Base-by-base conservation (phyloP, 768 basidiomycete species). In the Pulveroboletus sp. region DNA sequence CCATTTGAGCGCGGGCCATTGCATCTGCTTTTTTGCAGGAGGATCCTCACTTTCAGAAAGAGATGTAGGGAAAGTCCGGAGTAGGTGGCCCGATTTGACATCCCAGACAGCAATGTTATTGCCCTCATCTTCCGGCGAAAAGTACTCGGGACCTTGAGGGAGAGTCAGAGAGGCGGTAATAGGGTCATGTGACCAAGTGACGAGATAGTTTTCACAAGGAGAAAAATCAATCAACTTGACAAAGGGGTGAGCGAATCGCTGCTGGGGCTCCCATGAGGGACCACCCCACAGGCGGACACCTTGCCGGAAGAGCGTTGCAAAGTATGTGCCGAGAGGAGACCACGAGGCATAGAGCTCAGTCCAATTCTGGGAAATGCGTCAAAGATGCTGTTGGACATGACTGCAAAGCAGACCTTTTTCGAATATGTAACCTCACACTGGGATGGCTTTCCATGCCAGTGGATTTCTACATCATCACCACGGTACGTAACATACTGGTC, bases 81-180 rank as follows among this genome's bases (percentile, higher is more conserved):
- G 79, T 18, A 98, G 82, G 57, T 86, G 78, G 26, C 92, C 92
- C 15, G 93, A 86, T 70, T 93, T 94, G 74, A 95, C 83, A 61
- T 98, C 93, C 96, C 96, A 99, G n/a, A 99, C 83, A 50, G 94
- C 96, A 54, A 98, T 79, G 59, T 93, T 88, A 72, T 95, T 93
- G 30, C 93, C 96, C 71, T 95, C 93, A 66, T 98, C 96, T 51
- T 95, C 93, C 5, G 88, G 83, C 40, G 91, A 88, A 72, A 93
- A 89, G 66, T 81, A 90, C 63, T 86, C 86, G 44, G 82, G 85
- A 8, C 93, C 90, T 67, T 89, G 88, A 27, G 81, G 73, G 36
- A 86, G 83, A 54, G 83, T 83, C 52, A 90, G 86, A 24, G 88
- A 85, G 27, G 93, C 86, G 36, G 85, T 78, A 57, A 98, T 93